These are phyloP conservation scores for Umbellularia californica DNA, from an alignment of 164 flowering plant genomes.

Conservation along the genomic window DNA sequence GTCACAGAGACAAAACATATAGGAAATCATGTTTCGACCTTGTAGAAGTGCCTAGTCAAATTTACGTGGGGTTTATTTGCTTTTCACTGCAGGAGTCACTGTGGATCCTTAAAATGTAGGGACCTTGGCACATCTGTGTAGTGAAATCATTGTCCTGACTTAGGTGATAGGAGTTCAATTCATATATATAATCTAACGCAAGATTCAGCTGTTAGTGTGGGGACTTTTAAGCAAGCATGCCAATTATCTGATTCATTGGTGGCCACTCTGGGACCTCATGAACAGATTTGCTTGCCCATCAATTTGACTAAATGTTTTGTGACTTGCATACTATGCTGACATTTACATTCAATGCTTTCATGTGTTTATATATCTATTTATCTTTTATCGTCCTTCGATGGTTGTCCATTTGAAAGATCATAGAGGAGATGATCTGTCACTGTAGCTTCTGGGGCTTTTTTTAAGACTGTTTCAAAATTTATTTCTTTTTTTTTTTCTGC, in stretches of 20 bases:
- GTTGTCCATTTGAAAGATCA: neutral
- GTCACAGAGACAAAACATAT: no score
- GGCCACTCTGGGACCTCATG: no score
- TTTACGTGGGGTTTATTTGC: neutral
- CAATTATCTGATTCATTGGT: no score
- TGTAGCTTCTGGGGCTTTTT: no score
- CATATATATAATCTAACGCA: neutral
- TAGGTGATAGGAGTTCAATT: neutral
- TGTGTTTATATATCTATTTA: neutral
- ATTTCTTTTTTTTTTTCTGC: no score
- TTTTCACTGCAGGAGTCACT: conserved; percentile 5
- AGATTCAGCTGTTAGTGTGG: no score
- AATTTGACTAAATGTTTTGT: no score
- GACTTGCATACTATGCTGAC: neutral
- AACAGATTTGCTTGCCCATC: no score
- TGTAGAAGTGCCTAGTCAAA: neutral
- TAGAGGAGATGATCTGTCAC: no score
- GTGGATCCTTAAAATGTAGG: neutral
- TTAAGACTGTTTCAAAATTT: no score
- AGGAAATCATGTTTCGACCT: neutral
- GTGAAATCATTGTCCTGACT: neutral
- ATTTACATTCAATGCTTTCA: neutral
- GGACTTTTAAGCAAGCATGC: no score
- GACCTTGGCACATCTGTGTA: neutral
- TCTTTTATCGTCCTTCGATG: neutral